phyloP scores from a whole-genome alignment of 2,329 filamentous ascomycete species.

The Alternaria ventricosa region DNA sequence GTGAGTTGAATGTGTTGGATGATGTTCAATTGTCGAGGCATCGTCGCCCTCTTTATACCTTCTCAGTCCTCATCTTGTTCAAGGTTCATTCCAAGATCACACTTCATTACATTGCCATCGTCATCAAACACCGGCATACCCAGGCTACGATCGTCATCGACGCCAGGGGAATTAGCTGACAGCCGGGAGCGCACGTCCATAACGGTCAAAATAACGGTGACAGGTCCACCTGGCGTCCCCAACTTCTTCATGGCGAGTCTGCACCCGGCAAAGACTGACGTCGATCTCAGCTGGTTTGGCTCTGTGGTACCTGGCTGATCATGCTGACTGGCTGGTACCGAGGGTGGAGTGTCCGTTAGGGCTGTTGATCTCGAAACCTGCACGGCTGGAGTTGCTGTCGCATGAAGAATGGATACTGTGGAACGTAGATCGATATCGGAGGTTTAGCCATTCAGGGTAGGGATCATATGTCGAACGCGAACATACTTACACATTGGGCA shows the following conservation, averaged over 20 bases:
- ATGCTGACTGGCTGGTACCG: slow-evolving; percentile 24
- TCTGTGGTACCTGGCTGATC: slow-evolving; percentile 24
- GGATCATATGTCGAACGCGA: slow-evolving; percentile 20
- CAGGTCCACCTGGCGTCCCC: slow-evolving; percentile 25
- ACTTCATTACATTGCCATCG: slow-evolving; percentile 22
- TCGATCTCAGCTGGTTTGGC: slow-evolving; percentile 38
- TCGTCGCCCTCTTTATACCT: slow-evolving; percentile 41
- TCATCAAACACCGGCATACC: slow-evolving; percentile 29
- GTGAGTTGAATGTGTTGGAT: slow-evolving; percentile 33
- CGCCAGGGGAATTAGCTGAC: slow-evolving; percentile 14
- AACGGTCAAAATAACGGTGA: slow-evolving; percentile 18
- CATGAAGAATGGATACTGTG: slow-evolving; percentile 13
- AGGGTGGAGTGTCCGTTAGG: slow-evolving; percentile 24
- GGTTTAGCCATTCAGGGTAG: slow-evolving; percentile 26
- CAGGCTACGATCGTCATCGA: slow-evolving; percentile 28
- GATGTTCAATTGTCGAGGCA: slow-evolving; percentile 26
- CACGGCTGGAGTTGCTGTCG: slow-evolving; percentile 28
- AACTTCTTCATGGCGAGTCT: slow-evolving; percentile 15
- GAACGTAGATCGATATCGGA: slow-evolving; percentile 36
- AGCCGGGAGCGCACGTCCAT: slow-evolving; percentile 11
- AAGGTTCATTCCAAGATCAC: slow-evolving; percentile 12
- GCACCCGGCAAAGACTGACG: slow-evolving; percentile 26
- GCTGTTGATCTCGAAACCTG: slow-evolving; percentile 29
- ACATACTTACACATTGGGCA: slow-evolving; percentile 1
- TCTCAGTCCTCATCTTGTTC: slow-evolving; percentile 3